Conservation (phyloP, 148 eudicot species). For the Agrostemma githago region DNA sequence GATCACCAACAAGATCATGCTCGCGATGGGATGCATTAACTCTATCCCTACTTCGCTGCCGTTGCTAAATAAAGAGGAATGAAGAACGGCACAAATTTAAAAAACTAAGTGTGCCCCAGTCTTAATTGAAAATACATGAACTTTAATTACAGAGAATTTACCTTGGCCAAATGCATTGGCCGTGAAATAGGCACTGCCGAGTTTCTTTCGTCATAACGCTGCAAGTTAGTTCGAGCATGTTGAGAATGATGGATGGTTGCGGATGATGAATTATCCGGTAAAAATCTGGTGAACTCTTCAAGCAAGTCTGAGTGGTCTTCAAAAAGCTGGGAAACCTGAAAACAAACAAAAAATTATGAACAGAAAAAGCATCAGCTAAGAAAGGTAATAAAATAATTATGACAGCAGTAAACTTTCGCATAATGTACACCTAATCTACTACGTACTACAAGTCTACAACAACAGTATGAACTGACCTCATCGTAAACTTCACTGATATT, state of each 20-base stretch:
- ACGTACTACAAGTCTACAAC: no score
- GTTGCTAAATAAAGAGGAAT: slow-evolving; percentile 32
- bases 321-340: slow-evolving; percentile 56
- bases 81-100: background rate
- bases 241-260: slow-evolving; percentile 45
- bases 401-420: background rate
- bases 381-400: background rate
- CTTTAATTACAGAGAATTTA: slow-evolving; percentile 14
- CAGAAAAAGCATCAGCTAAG: background rate
- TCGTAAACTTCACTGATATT: slow-evolving; percentile 81
- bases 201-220: slow-evolving; percentile 61
- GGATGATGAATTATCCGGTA: slow-evolving; percentile 79
- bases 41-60: slow-evolving; percentile 57
- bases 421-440: slow-evolving; percentile 9
- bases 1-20: slow-evolving; percentile 60
- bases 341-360: background rate
- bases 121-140: background rate
- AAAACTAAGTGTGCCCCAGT: background rate
- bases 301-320: slow-evolving; percentile 78
- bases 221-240: slow-evolving; percentile 41
- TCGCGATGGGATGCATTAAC: slow-evolving; percentile 49
- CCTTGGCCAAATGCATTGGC: slow-evolving; percentile 68
- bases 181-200: slow-evolving; percentile 48
- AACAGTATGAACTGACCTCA: slow-evolving; percentile 42
- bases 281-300: slow-evolving; percentile 89